These are phyloP conservation scores for Tripterygium wilfordii DNA, from an alignment of 177 flowering plant genomes.

Conservation along the genomic window DNA sequence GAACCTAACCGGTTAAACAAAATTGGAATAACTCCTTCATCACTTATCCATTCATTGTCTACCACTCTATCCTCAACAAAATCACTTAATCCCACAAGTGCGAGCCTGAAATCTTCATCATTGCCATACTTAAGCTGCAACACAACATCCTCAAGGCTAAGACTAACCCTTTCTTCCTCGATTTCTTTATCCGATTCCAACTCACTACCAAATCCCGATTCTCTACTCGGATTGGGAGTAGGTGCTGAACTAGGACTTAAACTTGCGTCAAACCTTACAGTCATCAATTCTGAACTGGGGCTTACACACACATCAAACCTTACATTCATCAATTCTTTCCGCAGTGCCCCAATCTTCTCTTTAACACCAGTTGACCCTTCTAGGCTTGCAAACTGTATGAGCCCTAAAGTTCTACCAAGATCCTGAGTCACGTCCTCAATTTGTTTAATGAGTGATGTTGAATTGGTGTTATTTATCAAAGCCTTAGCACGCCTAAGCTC, in stretches of 20 bases:
- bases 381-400: conserved; percentile 36
- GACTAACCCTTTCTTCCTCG: conserved; percentile 9
- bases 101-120: conserved; percentile 43
- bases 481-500: conserved; percentile 34
- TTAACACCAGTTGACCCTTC: conserved; percentile 33
- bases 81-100: conserved; percentile 31
- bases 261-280: conserved; percentile 24
- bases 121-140: conserved; percentile 52
- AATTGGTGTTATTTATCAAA: conserved; percentile 13
- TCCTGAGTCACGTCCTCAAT: conserved; percentile 35
- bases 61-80: conserved; percentile 26
- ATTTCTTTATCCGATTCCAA: conserved; percentile 16
- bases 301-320: conserved; percentile 19
- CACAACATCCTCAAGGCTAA: conserved; percentile 36
- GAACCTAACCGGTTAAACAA: conserved; percentile 50
- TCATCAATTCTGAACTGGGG: conserved; percentile 39
- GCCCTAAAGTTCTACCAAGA: conserved; percentile 62
- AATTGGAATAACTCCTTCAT: conserved; percentile 42
- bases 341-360: conserved; percentile 41
- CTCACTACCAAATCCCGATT: conserved; percentile 12
- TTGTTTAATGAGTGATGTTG: conserved; percentile 11
- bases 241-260: conserved; percentile 5
- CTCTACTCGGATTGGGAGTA: conserved; percentile 8
- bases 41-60: conserved; percentile 36
- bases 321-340: conserved; percentile 48